phyloP scores from a whole-genome alignment of 345 rosid species.

The Gossypium herbaceum region DNA sequence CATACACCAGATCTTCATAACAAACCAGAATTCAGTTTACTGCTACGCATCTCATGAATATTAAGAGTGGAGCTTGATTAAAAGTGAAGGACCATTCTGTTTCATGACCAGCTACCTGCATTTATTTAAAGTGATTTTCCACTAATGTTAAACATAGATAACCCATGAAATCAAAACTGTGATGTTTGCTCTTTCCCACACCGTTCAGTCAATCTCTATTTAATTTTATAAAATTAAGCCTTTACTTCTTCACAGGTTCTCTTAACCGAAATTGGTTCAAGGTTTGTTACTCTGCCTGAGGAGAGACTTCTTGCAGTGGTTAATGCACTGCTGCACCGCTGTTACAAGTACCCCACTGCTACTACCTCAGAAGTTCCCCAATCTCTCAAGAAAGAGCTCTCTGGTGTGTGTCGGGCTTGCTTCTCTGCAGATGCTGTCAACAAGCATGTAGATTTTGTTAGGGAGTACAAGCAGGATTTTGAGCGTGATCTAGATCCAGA shows the following conservation, averaged over 20 bases:
- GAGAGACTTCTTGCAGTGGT: constrained; percentile 98
- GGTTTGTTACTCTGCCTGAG: constrained; percentile 94
- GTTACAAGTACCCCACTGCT: constrained; percentile 97
- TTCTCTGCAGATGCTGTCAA: constrained; percentile 97
- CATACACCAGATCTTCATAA: background rate
- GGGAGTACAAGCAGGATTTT: constrained; percentile 95
- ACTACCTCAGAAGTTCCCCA: constrained; percentile 98
- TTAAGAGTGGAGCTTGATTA: background rate
- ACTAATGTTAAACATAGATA: background rate
- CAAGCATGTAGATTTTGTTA: constrained; percentile 97
- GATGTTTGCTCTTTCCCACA: background rate
- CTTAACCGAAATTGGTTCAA: constrained; percentile 93
- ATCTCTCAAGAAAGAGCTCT: constrained; percentile 96
- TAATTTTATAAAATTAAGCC: constrained; percentile 14
- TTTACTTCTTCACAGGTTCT: constrained; percentile 54
- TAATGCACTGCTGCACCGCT: constrained; percentile 94
- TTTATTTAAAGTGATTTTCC: background rate
- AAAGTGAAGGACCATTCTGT: background rate
- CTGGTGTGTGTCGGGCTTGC: constrained; percentile 98
- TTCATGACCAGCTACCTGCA: background rate
- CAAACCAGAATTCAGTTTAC: background rate
- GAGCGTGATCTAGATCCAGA: constrained; percentile 99
- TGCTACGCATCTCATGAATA: background rate
- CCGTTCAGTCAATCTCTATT: background rate
- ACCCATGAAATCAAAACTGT: background rate